Evolutionary conservation across 371 early-diverging fungal species (phyloP), one percentile per base, ranked within the genome.

Genomic region (Rhizomucor pusillus): DNA sequence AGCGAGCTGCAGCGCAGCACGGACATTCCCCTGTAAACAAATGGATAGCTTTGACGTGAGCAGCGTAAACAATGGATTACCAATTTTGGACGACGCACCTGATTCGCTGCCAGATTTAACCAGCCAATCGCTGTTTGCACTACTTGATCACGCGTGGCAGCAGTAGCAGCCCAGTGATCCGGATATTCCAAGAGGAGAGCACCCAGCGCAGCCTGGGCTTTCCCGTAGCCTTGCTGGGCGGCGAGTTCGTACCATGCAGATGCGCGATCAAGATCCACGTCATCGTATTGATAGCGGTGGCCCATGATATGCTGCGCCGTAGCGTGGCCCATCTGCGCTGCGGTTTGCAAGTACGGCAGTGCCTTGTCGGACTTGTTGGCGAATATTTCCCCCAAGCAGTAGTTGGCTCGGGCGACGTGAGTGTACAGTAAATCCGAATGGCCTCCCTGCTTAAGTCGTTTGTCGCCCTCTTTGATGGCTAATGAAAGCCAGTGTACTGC

Each of bases 1-100:
- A 11, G 53, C 69, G 7, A 67, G 52, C 45, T 57, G 59, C 11
- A 73, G 55, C n/a, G 52, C 25, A 14, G 62, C 62, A 22, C 44
- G 43, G 3, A 50, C 19, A 22, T 60, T 51, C n/a, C 52, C 47
- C 62, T 62, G 36, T 48, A 18, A 29, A 29, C 29, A 29, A 29
- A 29, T 29, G 29, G 29, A 29, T 29, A 29, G 29, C 29, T 29
- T 29, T 29, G 29, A 29, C 29, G 29, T 29, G 29, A 43, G 9
- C 22, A 44, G 10, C 6, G 23, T 20, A 37, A 50, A 45, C 43
- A 34, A 36, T 50, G 10, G 44, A 37, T 23, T 47, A 23, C 43
- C 29, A 19, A 43, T 37, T 50, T 54, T 20, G 29, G 29, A 29
- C 7, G 5, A 41, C 44, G 40, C 43, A 43, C 41, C 56, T 52